Evolutionary conservation across 345 rosid species (phyloP), one percentile per base, ranked within the genome.

Genomic region (Bruguiera sexangula): DNA sequence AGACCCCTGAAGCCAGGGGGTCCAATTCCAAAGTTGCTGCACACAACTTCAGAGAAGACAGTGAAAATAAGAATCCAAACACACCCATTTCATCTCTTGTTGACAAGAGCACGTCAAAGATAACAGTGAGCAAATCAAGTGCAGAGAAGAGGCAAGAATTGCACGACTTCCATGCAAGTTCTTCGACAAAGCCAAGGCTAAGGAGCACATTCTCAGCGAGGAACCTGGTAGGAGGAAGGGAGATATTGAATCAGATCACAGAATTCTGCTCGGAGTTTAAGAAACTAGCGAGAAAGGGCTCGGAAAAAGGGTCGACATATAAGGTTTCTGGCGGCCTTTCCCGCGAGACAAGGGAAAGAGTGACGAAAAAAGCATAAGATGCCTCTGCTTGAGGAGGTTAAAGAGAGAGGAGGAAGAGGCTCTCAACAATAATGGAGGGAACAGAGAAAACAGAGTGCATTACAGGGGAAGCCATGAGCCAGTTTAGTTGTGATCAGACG

Each of bases 51-150:
- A 46, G 19, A 11, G 72, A 59, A 15, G 70, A 72, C 22, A 19
- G 10, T 8, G 80, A 72, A 39, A 77, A 77, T 43, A 60, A 26
- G 73, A 72, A 64, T n/a, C 80, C 76, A 18, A 72, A 36, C 50
- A 8, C 50, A 43, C 50, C 50, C 18, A 43, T 4, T 43, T 43
- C 50, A 43, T 18, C 50, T 43, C 50, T 13, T 13, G 50, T 43
- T 43, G 50, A 43, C 50, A 43, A 43, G 50, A 43, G 4, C 50
- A 43, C 4, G 50, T 43, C 16, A 11, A 13, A 43, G 18, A 13
- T 13, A 43, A 43, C 50, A 43, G 50, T 43, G 50, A 3, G 18
- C 50, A 24, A 30, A 30, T 22, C 22, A 68, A 63, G 24, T 6
- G 34, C 21, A 39, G 22, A 36, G 2, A 1, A 15, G 20, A 10